These are phyloP conservation scores for Globisporangium abappressorium DNA, from an alignment of 352 stramenopile genomes.

Conservation along the genomic window DNA sequence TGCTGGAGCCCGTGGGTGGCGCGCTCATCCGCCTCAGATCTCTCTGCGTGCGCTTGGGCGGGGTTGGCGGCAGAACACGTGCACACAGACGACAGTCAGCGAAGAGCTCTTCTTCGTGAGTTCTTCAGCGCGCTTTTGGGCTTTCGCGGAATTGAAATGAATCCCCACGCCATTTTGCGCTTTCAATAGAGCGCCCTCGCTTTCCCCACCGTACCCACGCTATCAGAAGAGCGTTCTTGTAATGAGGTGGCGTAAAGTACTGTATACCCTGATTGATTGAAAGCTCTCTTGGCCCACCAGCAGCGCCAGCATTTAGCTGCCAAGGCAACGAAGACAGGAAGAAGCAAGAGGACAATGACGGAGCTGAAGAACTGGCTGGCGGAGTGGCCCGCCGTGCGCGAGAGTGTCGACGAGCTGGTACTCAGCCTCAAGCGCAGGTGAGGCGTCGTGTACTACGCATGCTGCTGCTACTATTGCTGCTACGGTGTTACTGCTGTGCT, in stretches of 20 bases:
- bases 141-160: background rate
- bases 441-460: background rate
- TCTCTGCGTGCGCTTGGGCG: background rate
- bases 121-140: background rate
- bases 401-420: conserved; percentile 68
- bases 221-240: background rate
- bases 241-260: background rate
- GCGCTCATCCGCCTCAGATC: background rate
- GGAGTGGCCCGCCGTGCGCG: conserved; percentile 72
- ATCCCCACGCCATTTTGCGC: background rate
- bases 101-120: conserved; percentile 1
- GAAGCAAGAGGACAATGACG: conserved; percentile 9
- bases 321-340: background rate
- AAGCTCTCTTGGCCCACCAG: conserved; percentile 1
- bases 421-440: conserved; percentile 79
- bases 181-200: background rate
- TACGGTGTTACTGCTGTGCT: background rate
- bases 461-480: background rate
- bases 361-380: conserved; percentile 71
- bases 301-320: background rate
- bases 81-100: background rate
- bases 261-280: background rate
- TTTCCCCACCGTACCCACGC: background rate
- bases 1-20: background rate
- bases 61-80: background rate